A percentile compares a stretch with the other conserved stretches of the same genome.
phyloP scores from a whole-genome alignment of 441 rosid genomes.

The Macaranga tanarius region DNA sequence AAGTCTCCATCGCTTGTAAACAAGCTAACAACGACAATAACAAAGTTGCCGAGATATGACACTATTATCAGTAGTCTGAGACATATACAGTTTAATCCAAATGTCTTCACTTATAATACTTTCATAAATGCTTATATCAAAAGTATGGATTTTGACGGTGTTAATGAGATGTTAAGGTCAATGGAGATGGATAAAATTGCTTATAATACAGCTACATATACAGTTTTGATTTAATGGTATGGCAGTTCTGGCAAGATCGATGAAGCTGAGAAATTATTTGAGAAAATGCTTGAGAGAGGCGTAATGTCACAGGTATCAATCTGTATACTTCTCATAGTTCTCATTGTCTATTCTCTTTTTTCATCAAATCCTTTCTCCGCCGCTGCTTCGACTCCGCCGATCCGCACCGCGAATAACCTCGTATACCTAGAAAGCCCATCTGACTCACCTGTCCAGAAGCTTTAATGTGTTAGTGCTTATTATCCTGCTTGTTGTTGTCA shows the following conservation, averaged over 20 bases:
- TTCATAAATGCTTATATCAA: conserved; percentile 56
- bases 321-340: conserved; percentile 90
- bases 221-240: conserved; percentile 44
- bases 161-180: conserved; percentile 49
- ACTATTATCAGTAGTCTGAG: no score
- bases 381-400: conserved; percentile 50
- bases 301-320: conserved; percentile 93
- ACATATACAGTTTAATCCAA: no score
- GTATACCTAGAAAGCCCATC: conserved; percentile 83
- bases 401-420: conserved; percentile 92
- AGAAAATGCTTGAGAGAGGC: conserved; percentile 76
- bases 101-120: conserved; percentile 68
- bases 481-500: conserved; percentile 64
- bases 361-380: conserved; percentile 47
- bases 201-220: conserved; percentile 57
- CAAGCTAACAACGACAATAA: no score
- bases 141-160: conserved; percentile 40
- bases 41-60: no score
- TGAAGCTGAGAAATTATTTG: conserved; percentile 64
- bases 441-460: conserved; percentile 68
- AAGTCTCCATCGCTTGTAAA: no score
- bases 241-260: conserved; percentile 33
- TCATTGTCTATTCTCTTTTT: conserved; percentile 81
- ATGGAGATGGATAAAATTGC: conserved; percentile 52
- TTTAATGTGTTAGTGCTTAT: conserved; percentile 86